phyloP scores from a whole-genome alignment of 495 filamentous ascomycete species.

The Aspergillus campestris region DNA sequence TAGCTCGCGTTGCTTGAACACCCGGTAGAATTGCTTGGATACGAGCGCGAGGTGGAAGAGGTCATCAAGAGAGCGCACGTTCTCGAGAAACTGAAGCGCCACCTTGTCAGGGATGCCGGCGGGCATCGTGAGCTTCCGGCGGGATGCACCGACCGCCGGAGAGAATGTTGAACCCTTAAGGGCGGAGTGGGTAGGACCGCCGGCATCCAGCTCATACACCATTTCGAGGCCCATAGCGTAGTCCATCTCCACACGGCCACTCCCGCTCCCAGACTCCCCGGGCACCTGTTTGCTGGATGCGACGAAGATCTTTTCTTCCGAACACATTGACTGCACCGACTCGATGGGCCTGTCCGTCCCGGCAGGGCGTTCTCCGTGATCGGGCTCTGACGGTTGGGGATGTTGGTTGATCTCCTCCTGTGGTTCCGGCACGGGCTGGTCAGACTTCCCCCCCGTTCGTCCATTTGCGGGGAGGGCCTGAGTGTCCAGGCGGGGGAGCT shows the following conservation, averaged over 20 bases:
- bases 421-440: too few species aligned
- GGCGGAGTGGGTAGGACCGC: neutral
- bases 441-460: too few species aligned
- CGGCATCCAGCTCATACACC: conserved; percentile 33
- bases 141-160: conserved; percentile 1
- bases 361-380: neutral
- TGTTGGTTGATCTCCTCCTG: neutral
- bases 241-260: conserved; percentile 15
- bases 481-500: conserved; percentile 31
- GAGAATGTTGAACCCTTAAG: too few species aligned
- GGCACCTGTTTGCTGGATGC: conserved; percentile 9
- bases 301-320: conserved; percentile 19
- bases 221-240: conserved; percentile 14
- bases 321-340: conserved; percentile 4
- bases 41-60: conserved; percentile 49
- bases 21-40: conserved; percentile 50
- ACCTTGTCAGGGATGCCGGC: conserved; percentile 38
- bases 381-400: neutral
- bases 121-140: conserved; percentile 19
- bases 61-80: conserved; percentile 45
- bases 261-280: conserved; percentile 5
- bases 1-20: conserved; percentile 54
- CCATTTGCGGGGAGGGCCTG: too few species aligned
- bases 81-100: conserved; percentile 42
- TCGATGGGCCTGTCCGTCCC: neutral